Percentiles rank a stretch among this genome's conserved stretches.
phyloP scores from a whole-genome alignment of 1,284 basidiomycete genomes.

The Irpex sp. region DNA sequence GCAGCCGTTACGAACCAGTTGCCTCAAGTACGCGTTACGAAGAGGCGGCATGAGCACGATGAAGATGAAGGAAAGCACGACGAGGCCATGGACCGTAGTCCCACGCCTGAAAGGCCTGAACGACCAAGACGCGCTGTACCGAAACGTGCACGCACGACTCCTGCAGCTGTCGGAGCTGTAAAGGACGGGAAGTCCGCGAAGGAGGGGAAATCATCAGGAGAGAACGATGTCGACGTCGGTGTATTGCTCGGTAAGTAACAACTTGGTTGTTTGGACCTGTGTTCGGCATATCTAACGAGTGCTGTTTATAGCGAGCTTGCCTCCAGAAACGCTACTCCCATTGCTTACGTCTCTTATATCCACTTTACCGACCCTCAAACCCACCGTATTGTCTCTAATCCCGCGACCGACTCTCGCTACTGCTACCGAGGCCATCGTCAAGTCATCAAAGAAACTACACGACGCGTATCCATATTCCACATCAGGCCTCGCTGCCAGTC shows the following conservation, averaged over 20 bases:
- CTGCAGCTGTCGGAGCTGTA: constrained; percentile 21
- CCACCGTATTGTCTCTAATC: constrained; percentile 65
- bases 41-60: constrained; percentile 61
- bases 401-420: constrained; percentile 74
- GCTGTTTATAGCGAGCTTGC: constrained; percentile 55
- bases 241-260: constrained; percentile 64
- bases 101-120: constrained; percentile 76
- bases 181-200: constrained; percentile 38
- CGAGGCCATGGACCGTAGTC: constrained; percentile 76
- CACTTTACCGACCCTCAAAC: constrained; percentile 64
- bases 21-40: constrained; percentile 44
- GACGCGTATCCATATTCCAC: constrained; percentile 80
- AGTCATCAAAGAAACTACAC: constrained; percentile 65
- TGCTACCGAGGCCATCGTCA: constrained; percentile 63
- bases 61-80: constrained; percentile 53
- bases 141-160: constrained; percentile 57
- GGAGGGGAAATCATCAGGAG: constrained; percentile 38
- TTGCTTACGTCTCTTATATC: constrained; percentile 63
- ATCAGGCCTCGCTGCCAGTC: constrained; percentile 31
- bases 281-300: constrained; percentile 1
- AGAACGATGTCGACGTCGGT: constrained; percentile 69
- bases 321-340: constrained; percentile 68
- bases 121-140: constrained; percentile 61
- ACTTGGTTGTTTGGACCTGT: neutral
- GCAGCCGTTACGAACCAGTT: constrained; percentile 20